Evolutionary conservation across 2,329 filamentous ascomycete species (phyloP).

Genomic region (Aureobasidium melanogenum): DNA sequence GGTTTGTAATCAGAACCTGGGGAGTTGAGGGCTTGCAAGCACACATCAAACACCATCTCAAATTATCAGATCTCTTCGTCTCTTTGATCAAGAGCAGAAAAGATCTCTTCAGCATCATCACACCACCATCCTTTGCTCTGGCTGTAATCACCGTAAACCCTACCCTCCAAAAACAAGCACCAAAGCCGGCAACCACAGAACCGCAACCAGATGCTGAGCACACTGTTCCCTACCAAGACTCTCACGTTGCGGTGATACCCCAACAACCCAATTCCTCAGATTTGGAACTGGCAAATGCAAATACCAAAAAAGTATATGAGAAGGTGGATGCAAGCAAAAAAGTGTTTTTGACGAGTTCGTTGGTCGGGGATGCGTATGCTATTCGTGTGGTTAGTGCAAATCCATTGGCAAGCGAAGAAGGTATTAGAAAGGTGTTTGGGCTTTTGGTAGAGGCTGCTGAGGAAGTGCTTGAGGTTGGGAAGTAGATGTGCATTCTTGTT

Average conservation of each 20-base stretch:
- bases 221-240: conserved; percentile 23
- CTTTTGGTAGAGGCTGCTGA: conserved; percentile 59
- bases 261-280: conserved; percentile 29
- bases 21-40: conserved; percentile 66
- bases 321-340: conserved; percentile 62
- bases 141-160: conserved; percentile 63
- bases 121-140: conserved; percentile 67
- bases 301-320: conserved; percentile 70
- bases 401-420: conserved; percentile 59
- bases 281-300: conserved; percentile 51
- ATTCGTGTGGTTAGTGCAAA: conserved; percentile 76
- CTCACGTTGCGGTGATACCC: conserved; percentile 17
- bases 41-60: conserved; percentile 62
- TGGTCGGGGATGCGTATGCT: conserved; percentile 63
- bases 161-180: conserved; percentile 20
- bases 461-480: conserved; percentile 34
- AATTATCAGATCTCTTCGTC: conserved; percentile 62
- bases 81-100: conserved; percentile 46
- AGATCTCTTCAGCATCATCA: conserved; percentile 70
- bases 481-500: background rate
- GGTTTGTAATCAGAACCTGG: conserved; percentile 84
- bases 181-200: conserved; percentile 14
- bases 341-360: conserved; percentile 73
- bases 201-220: conserved; percentile 15
- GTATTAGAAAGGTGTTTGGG: conserved; percentile 65